phyloP scores from a whole-genome alignment of 2,329 filamentous ascomycete genomes.

The Boeremia exigua region DNA sequence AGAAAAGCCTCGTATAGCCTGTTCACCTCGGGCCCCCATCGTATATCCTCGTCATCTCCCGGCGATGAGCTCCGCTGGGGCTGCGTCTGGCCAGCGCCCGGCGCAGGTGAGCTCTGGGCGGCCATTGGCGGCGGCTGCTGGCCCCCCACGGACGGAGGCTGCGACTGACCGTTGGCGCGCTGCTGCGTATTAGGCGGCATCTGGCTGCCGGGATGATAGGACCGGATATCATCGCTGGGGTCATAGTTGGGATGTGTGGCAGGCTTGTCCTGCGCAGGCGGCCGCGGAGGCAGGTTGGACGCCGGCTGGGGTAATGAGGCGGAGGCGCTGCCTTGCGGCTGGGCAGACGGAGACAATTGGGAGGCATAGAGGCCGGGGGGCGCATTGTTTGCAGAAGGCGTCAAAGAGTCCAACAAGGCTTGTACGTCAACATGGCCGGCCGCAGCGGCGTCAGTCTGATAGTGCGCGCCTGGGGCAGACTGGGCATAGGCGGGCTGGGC shows the following conservation, averaged over 20 bases:
- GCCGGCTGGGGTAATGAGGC: constrained; percentile 48
- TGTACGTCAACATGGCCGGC: constrained; percentile 53
- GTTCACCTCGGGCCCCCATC: constrained; percentile 65
- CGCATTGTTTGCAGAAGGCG: constrained; percentile 41
- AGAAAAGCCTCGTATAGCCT: constrained; percentile 75
- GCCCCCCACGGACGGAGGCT: constrained; percentile 30
- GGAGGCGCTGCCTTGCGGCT: constrained; percentile 42
- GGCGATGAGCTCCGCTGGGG: constrained; percentile 33
- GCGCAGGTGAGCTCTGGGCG: constrained; percentile 38
- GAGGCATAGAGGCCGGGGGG: constrained; percentile 43
- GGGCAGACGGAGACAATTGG: constrained; percentile 39
- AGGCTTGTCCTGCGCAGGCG: constrained; percentile 57
- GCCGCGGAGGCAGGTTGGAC: constrained; percentile 54
- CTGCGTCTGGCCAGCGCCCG: constrained; percentile 37
- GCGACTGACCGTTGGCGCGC: constrained; percentile 30
- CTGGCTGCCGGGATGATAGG: constrained; percentile 57
- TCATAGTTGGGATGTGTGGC: constrained; percentile 56
- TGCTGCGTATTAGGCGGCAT: constrained; percentile 44
- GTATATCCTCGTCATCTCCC: constrained; percentile 54
- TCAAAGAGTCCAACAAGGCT: constrained; percentile 54
- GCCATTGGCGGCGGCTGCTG: constrained; percentile 23
- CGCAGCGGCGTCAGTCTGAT: constrained; percentile 32
- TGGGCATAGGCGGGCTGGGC: constrained; percentile 37
- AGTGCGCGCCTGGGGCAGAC: constrained; percentile 38
- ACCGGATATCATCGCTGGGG: constrained; percentile 56